phyloP scores from a whole-genome alignment of 2,329 filamentous ascomycete genomes.

The Ascosphaera apis region DNA sequence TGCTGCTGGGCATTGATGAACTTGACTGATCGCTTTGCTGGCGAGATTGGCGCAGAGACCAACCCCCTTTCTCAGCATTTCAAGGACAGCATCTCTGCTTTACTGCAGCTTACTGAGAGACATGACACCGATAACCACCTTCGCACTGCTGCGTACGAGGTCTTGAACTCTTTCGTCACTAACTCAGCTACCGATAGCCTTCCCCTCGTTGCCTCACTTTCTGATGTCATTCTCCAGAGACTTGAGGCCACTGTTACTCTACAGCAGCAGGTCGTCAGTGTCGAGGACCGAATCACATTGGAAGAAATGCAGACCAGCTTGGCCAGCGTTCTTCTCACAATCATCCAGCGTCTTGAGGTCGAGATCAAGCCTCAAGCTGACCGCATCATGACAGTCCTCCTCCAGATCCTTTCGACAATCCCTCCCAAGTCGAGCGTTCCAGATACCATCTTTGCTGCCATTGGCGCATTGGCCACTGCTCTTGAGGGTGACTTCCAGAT shows the following conservation, averaged over 20 bases:
- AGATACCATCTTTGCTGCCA: conserved; percentile 76
- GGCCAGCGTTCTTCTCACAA: conserved; percentile 72
- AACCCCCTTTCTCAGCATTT: conserved; percentile 86
- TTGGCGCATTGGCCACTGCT: conserved; percentile 76
- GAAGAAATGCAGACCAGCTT: conserved; percentile 97
- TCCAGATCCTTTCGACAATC: conserved; percentile 56
- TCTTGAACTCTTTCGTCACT: conserved; percentile 81
- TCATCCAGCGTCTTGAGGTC: conserved; percentile 73
- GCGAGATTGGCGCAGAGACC: conserved; percentile 51
- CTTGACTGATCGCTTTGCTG: conserved; percentile 81
- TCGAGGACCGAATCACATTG: conserved; percentile 85
- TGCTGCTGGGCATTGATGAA: conserved; percentile 99
- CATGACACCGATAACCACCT: conserved; percentile 67
- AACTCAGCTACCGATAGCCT: conserved; percentile 77
- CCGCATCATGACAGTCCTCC: conserved; percentile 72
- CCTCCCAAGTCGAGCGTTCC: conserved; percentile 80
- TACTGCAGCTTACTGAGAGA: conserved; percentile 64
- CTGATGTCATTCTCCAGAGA: conserved; percentile 71
- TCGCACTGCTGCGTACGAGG: conserved; percentile 88
- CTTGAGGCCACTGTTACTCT: conserved; percentile 75
- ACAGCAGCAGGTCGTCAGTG: conserved; percentile 81
- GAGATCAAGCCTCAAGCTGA: conserved; percentile 81
- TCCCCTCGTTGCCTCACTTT: conserved; percentile 55
- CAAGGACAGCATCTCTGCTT: conserved; percentile 66
- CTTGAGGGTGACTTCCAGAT: conserved; percentile 83